Evolutionary conservation across 192 early-diverging fungal species (phyloP), one percentile per base, ranked within the genome.

Genomic region (Coemansia pectinata): DNA sequence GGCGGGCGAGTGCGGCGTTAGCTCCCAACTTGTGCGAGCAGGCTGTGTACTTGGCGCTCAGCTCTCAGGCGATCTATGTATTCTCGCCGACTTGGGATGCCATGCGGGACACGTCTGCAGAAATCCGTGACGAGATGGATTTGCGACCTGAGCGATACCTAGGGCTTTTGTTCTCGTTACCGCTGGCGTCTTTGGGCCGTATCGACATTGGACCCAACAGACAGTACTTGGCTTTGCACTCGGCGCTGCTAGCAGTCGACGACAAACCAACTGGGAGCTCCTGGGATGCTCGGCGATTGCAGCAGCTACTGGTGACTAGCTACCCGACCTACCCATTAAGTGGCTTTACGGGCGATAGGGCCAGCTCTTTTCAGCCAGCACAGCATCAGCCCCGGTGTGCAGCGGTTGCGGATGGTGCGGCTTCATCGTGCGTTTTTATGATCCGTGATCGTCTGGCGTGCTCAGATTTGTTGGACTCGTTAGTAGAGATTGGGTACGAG

Each of bases 161-260:
- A 42, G 65, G 57, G 10, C 65, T 78, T n/a, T n/a, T 72, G 29
- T 79, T 77, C 45, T 42, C 73, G 4, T 47, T 86, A 15, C 68
- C 71, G 17, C 65, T 86, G 38, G 63, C 59, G 0, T 61, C 64
- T 11, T 53, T 86, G 4, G 74, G 74, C 19, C 85, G 85, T 21
- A 76, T 86, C 17, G 85, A 86, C 44, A 70, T 86, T 44, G 81
- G 81, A 0, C 81, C 81, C 12, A 83, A 83, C 47, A 66, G 85
- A 2, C 85, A 86, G 61, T 80, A 79, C 62, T 39, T 86, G 15
- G 73, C 81, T 15, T 55, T 86, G 27, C 85, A 86, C 40, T 70
- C 71, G 14, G 60, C 66, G 27, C 50, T 81, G 36, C 62, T 78
- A 17, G 36, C 67, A 4, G 33, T 39, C n/a, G 67, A 41, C 1